Base-by-base conservation (phyloP, 257 asterid genomes). In the Asclepias syriaca region DNA sequence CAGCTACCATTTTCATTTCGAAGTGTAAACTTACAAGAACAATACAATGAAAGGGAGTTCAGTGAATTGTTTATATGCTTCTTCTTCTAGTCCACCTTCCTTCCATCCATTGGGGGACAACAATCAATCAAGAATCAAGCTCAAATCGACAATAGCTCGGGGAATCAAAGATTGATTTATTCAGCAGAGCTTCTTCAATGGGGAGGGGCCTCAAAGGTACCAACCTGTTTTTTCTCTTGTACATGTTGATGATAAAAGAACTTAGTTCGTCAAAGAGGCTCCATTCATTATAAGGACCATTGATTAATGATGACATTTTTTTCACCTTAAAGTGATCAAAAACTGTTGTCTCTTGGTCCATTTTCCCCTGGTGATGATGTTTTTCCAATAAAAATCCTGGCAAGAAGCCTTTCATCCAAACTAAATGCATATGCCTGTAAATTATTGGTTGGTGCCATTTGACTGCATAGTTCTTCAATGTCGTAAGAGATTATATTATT, bases 1-100 rank as follows among this genome's bases (percentile, higher is more conserved):
- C 95, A 0, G 88, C 87, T 66, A 83, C 91, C 9, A 82, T 78
- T 51, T 87, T 90, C 86, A 83, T 88, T 46, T 90, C 95, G 46
- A 88, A 86, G 85, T 88, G 96, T 86, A 88, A 79, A 74, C 80
- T 90, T 4, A 86, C 88, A 18, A 79, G 95, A 66, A 86, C 95
- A 15, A 87, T 89, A 65, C 95, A 86, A 56, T 89, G 88, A 88
- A 43, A 24, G 56, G 72, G 34, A 37, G 37, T 72, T 72, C 50
- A 40, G 65, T 55, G 63, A 69, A 69, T 69, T 69, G 73, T 50
- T 69, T 15, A 50, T 54, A 50, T 69, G 64, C 46, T 15, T 40
- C 46, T 15, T 40, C 46, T 40, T 51, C 37, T 51, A 29, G 46
- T 69, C n/a, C 63, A 50, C 45, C n/a, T 50, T 34, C 63, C 49